Conservation (phyloP, 768 basidiomycete genomes). For the Rhodotorula taiwanensis region DNA sequence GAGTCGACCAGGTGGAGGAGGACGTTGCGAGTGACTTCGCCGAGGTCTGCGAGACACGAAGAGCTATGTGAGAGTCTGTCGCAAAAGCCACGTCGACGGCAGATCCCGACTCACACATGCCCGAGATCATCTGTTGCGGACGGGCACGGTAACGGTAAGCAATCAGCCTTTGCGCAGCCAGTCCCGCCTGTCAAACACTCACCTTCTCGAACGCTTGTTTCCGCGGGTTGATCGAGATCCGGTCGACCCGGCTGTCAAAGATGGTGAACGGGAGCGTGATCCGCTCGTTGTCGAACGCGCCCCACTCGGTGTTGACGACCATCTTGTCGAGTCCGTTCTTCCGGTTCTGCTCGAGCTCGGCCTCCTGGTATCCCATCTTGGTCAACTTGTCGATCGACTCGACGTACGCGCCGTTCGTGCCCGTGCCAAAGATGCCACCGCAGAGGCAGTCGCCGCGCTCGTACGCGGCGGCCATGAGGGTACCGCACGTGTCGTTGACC, state of each 20-base stretch:
- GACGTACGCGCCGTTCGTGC: conserved; percentile 96
- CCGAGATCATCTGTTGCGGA: conserved; percentile 65
- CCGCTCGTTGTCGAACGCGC: conserved; percentile 91
- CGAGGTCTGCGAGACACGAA: conserved; percentile 49
- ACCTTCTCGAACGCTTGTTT: conserved; percentile 94
- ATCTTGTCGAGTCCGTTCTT: conserved; percentile 53
- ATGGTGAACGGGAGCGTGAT: conserved; percentile 75
- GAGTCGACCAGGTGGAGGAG: conserved; percentile 60
- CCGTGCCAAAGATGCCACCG: conserved; percentile 88
- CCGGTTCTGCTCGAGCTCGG: conserved; percentile 48
- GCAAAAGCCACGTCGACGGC: too few relatives aligned
- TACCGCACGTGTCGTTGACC: conserved; percentile 95
- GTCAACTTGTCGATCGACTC: conserved; percentile 76
- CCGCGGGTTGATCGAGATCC: conserved; percentile 83
- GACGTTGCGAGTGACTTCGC: conserved; percentile 82
- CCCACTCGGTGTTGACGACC: conserved; percentile 98
- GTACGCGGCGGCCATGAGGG: conserved; percentile 85
- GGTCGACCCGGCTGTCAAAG: conserved; percentile 85
- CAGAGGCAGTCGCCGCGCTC: conserved; percentile 83
- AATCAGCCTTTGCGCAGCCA: conserved; percentile 54
- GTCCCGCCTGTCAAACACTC: too few relatives aligned
- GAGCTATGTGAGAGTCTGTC: background rate
- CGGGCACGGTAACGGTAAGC: background rate
- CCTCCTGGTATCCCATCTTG: conserved; percentile 57
- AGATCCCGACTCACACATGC: conserved; percentile 60